Conservation (phyloP, 2,329 filamentous ascomycete genomes). For the Fusarium algeriense region DNA sequence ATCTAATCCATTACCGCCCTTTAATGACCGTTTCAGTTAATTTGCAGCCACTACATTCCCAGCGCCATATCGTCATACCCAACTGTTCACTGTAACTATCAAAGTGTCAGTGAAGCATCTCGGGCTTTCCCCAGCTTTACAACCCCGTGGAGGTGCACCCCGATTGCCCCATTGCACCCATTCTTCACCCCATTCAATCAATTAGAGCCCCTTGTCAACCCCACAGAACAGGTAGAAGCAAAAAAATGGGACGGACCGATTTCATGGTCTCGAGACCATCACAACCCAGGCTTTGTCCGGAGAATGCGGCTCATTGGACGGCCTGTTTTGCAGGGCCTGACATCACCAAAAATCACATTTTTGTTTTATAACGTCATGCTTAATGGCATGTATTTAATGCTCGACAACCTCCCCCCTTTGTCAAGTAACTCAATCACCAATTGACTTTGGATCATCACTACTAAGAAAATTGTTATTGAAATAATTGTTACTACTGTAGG, state of each 20-base stretch:
- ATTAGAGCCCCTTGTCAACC: conserved; percentile 10
- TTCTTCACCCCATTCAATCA: not conserved
- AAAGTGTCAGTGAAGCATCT: not conserved
- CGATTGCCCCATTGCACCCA: not conserved
- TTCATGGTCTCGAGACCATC: conserved; percentile 36
- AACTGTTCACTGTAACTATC: not conserved
- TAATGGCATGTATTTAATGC: not conserved
- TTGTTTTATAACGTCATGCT: conserved; percentile 3
- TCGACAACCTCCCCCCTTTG: not conserved
- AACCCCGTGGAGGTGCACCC: conserved; percentile 23
- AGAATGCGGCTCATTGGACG: conserved; percentile 7
- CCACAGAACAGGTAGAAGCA: conserved; percentile 10
- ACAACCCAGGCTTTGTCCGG: not conserved
- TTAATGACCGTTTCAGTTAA: not conserved
- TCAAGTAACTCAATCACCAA: not conserved
- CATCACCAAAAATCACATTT: conserved; percentile 12
- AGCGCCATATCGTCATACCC: conserved; percentile 1
- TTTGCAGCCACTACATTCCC: not conserved
- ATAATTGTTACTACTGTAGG: no score
- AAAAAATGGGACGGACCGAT: conserved; percentile 44
- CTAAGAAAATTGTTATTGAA: no score
- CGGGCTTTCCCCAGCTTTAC: conserved; percentile 29
- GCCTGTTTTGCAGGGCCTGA: conserved; percentile 11
- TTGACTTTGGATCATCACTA: not conserved
- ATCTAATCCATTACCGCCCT: not conserved